phyloP scores from a whole-genome alignment of 1,139 yeast genomes.

The Zygoascus sp. region DNA sequence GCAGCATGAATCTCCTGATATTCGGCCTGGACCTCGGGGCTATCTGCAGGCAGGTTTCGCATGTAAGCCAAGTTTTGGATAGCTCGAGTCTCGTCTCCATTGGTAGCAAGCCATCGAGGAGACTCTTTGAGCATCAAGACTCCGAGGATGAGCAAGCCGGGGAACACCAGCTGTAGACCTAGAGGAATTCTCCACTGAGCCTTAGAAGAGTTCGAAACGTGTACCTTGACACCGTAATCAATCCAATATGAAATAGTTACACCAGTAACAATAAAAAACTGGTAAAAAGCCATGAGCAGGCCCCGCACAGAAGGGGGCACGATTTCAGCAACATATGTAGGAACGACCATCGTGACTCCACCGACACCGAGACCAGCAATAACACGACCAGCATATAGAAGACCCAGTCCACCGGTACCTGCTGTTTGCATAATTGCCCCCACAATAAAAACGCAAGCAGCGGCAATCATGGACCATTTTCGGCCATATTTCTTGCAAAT shows the following conservation, averaged over 20 bases:
- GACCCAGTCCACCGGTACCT: constrained; percentile 52
- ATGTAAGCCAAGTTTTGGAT: constrained; percentile 14
- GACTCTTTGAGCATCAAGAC: constrained; percentile 50
- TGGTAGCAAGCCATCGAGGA: constrained; percentile 44
- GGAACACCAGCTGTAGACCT: constrained; percentile 46
- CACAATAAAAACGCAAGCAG: constrained; percentile 70
- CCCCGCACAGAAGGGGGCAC: constrained; percentile 56
- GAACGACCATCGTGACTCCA: constrained; percentile 57
- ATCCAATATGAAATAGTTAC: constrained; percentile 37
- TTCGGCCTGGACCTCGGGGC: constrained; percentile 15
- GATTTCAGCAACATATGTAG: constrained; percentile 63
- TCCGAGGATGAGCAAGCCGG: constrained; percentile 39
- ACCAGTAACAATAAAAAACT: constrained; percentile 43
- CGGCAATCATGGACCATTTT: constrained; percentile 71
- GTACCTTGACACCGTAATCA: constrained; percentile 30
- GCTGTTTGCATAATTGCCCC: constrained; percentile 81
- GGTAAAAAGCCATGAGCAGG: constrained; percentile 17
- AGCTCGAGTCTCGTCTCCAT: constrained; percentile 15
- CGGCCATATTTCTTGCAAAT: constrained; percentile 58
- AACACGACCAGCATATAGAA: constrained; percentile 34
- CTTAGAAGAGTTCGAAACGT: constrained; percentile 7
- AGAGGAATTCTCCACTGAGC: constrained; percentile 28
- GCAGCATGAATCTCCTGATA: constrained; percentile 16
- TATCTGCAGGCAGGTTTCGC: constrained; percentile 11
- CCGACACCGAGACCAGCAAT: constrained; percentile 55